Conservation (phyloP, 352 stramenopile genomes). For the Phytophthora citrophthora region DNA sequence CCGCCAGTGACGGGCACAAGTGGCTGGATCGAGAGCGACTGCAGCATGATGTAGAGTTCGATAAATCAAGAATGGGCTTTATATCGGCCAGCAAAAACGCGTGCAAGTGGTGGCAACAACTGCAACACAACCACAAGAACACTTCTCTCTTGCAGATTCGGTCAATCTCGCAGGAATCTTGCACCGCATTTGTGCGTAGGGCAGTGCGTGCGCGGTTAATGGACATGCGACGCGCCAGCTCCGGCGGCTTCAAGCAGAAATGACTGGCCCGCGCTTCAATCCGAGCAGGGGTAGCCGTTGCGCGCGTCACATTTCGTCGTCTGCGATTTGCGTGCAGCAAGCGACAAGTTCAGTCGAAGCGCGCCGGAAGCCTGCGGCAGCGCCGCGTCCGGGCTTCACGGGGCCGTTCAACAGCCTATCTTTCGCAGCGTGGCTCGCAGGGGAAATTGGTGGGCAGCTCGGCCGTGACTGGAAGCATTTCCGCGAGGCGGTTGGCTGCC, state of each 20-base stretch:
- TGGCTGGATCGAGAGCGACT: slow-evolving; percentile 42
- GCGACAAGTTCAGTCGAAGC: slow-evolving; percentile 17
- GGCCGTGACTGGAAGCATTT: slow-evolving; percentile 15
- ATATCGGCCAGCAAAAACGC: slow-evolving; percentile 22
- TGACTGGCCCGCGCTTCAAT: slow-evolving; percentile 25
- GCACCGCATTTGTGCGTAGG: slow-evolving; percentile 11
- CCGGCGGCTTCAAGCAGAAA: slow-evolving; percentile 19
- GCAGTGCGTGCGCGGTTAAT: slow-evolving; percentile 10
- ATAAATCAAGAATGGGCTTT: slow-evolving; percentile 32
- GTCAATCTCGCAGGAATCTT: slow-evolving; percentile 21
- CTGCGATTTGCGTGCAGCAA: slow-evolving; percentile 19
- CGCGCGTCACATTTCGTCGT: slow-evolving; percentile 27
- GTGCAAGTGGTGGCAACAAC: slow-evolving; percentile 7
- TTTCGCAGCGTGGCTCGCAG: slow-evolving; percentile 14
- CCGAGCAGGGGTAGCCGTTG: background rate
- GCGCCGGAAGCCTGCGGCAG: background rate
- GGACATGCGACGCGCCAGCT: slow-evolving; percentile 22
- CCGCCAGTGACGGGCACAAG: slow-evolving; percentile 30
- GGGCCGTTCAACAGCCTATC: slow-evolving; percentile 7
- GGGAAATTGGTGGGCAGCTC: slow-evolving; percentile 13
- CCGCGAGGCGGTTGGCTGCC: slow-evolving; percentile 18
- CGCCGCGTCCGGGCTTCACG: background rate
- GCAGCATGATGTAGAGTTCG: slow-evolving; percentile 31
- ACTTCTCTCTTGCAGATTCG: slow-evolving; percentile 27
- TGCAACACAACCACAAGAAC: slow-evolving; percentile 28